phyloP scores from a whole-genome alignment of 306 rosid genomes.

The Sechiopsis laciniata region DNA sequence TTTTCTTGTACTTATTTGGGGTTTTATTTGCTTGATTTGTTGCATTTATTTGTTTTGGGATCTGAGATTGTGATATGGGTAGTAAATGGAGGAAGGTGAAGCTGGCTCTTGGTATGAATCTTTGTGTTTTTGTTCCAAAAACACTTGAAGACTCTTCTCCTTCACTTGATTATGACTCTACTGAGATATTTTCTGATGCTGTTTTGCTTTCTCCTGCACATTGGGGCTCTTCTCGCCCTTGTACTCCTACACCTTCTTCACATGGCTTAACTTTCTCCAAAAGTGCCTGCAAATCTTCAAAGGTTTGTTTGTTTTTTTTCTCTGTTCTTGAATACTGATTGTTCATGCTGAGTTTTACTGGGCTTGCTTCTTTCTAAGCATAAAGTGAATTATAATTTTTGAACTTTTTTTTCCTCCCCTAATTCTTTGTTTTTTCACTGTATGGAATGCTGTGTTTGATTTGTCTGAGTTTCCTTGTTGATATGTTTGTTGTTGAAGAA shows the following conservation, averaged over 20 bases:
- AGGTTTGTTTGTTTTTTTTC: constrained; percentile 32
- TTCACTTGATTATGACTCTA: constrained; percentile 32
- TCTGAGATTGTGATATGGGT: constrained; percentile 50
- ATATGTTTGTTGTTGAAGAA: constrained; percentile 6
- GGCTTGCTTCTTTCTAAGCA: not conserved
- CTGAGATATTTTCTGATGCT: constrained; percentile 73
- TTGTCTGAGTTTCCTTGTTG: not conserved
- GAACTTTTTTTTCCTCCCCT: not conserved
- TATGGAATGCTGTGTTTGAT: not conserved
- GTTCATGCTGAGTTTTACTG: not conserved
- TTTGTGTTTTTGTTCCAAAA: constrained; percentile 73
- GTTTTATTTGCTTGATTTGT: constrained; percentile 1
- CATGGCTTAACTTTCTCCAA: constrained; percentile 38
- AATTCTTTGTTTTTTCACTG: not conserved
- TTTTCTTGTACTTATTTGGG: constrained; percentile 12
- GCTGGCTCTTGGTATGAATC: constrained; percentile 72
- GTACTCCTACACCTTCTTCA: constrained; percentile 42
- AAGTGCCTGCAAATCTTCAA: constrained; percentile 43
- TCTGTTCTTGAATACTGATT: not conserved
- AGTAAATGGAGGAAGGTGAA: constrained; percentile 95
- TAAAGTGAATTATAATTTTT: not conserved
- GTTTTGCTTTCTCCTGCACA: constrained; percentile 69
- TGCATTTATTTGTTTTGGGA: constrained; percentile 29
- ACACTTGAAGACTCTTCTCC: constrained; percentile 60
- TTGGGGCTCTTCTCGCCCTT: constrained; percentile 44